Evolutionary conservation across 1,139 yeast genomes (phyloP).

Genomic region (Yamadazyma diospyri): DNA sequence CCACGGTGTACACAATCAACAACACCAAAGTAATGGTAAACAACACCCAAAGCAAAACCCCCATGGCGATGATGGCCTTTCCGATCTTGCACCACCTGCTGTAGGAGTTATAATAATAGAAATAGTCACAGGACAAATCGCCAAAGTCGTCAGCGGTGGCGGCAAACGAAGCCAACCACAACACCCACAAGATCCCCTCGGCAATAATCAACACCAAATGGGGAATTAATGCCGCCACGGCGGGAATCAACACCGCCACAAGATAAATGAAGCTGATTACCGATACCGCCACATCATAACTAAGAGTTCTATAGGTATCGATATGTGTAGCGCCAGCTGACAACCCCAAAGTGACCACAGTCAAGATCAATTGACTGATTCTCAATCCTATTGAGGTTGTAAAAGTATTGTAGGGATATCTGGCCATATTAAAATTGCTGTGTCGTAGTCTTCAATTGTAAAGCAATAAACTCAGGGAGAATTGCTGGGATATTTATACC

Average conservation of each 20-base stretch:
- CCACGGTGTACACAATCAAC: constrained; percentile 18
- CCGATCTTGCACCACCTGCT: constrained; percentile 19
- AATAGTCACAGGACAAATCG: constrained; percentile 15
- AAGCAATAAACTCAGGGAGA: too few species aligned
- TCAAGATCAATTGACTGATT: constrained; percentile 20
- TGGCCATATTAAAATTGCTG: neutral
- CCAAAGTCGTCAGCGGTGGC: constrained; percentile 25
- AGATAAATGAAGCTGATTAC: constrained; percentile 23
- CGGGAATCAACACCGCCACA: constrained; percentile 13
- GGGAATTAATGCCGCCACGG: constrained; percentile 11
- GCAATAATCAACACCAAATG: constrained; percentile 16
- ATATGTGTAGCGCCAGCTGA: constrained; percentile 20
- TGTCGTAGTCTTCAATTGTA: neutral
- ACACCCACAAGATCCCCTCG: constrained; percentile 23
- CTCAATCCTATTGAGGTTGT: constrained; percentile 11
- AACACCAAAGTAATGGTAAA: constrained; percentile 22
- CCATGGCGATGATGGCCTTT: constrained; percentile 29
- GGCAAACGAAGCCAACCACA: constrained; percentile 26
- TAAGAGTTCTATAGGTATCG: constrained; percentile 13
- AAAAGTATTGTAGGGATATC: constrained; percentile 5
- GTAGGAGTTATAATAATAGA: constrained; percentile 2
- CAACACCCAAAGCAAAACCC: constrained; percentile 27
- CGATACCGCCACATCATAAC: constrained; percentile 21
- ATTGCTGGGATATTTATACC: too few species aligned
- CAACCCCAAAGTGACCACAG: constrained; percentile 23